phyloP scores from a whole-genome alignment of 768 basidiomycete species.

The Gloeopeniophorella convolvens region DNA sequence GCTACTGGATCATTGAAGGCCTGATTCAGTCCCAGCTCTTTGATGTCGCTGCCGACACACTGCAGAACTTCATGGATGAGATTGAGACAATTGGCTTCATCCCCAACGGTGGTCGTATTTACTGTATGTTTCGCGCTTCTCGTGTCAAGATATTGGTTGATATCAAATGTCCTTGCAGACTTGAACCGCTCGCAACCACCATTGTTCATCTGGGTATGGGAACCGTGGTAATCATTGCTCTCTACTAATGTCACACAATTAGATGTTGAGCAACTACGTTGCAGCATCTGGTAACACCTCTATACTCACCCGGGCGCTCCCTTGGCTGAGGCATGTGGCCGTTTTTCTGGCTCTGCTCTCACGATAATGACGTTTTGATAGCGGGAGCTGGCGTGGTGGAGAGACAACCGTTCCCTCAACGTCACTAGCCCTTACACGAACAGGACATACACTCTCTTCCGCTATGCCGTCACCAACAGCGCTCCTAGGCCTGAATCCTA shows the following conservation, averaged over 20 bases:
- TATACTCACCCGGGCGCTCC: constrained; percentile 78
- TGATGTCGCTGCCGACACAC: constrained; percentile 62
- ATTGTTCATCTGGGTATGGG: constrained; percentile 67
- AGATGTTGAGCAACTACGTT: constrained; percentile 92
- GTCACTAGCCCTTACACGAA: constrained; percentile 69
- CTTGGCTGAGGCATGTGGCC: constrained; percentile 61
- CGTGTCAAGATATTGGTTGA: not conserved
- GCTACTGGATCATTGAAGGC: constrained; percentile 86
- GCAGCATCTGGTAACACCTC: constrained; percentile 58
- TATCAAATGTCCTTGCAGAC: constrained; percentile 37
- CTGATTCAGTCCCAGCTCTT: constrained; percentile 76
- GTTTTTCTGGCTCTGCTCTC: not conserved
- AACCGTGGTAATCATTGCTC: not conserved
- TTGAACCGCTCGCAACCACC: constrained; percentile 91
- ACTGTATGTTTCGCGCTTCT: constrained; percentile 47
- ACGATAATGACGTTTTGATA: constrained; percentile 24
- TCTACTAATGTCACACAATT: not conserved
- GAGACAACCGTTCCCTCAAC: constrained; percentile 57
- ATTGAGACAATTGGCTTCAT: constrained; percentile 81
- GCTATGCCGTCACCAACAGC: constrained; percentile 71
- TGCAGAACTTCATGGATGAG: constrained; percentile 96
- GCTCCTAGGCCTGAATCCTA: constrained; percentile 90
- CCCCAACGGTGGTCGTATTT: constrained; percentile 90
- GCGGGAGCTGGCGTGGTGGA: constrained; percentile 85
- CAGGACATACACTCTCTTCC: constrained; percentile 57